Evolutionary conservation across 345 rosid species (phyloP), one percentile per base, ranked within the genome.

Genomic region (Pistacia integerrima): DNA sequence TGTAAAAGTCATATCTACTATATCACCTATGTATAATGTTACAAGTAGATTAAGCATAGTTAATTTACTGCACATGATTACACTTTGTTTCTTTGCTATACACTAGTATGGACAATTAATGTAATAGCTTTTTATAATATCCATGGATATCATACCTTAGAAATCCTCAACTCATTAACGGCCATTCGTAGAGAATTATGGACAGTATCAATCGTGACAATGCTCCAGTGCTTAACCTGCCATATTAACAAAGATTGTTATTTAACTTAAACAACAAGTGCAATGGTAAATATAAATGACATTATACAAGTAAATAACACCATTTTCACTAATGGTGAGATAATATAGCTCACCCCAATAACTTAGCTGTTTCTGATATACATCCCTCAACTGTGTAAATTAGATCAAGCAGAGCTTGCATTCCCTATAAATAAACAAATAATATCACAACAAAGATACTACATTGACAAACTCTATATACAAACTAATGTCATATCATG

Each of bases 221-320:
- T n/a, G 90, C 97, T 78, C 99, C 99, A 46, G 98, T 91, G 81
- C 97, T 92, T 86, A 93, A 85, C 82, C 99, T 93, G 88, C 74
- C 85, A 81, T 11, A 67, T 16, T 51, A 67, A n/a, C 44, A 46
- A 49, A 60, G 35, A 66, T 75, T 67, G 22, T 8, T 36, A 62
- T n/a, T 57, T 25, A 63, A 57, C 18, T 22, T 4, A 28, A 54
- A 5, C 5, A 70, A 25, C n/a, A 33, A 35, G 67, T 63, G 7
- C 11, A 63, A 63, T 63, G 16, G 16, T 63, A 8, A 11, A 2
- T 60, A 41, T 25, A 25, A 30, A 57, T 61, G 18, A 3, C 33
- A 17, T 36, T n/a, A 35, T 6, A 36, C 17, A 8, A 25, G 38
- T 49, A 49, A 44, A 36, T 18, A 36, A 25, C 5, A 20, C 16